A percentile compares a stretch with the other conserved stretches of the same genome.
Conservation (phyloP, 148 eudicot species). For the Rhododendron molle region DNA sequence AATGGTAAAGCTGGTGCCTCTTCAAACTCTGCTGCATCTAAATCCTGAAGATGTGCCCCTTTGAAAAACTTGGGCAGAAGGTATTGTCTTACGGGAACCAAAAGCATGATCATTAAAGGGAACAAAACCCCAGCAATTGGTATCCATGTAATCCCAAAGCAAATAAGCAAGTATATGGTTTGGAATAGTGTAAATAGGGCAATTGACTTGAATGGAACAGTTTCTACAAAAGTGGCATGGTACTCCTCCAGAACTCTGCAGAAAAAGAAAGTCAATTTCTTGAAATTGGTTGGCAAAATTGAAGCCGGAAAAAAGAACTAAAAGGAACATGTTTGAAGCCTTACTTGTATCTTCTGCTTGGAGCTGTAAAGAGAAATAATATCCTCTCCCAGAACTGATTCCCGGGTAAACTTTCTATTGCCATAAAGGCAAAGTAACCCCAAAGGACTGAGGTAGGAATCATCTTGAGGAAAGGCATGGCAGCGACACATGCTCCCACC, state of each 20-base stretch:
- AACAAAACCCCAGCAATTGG: constrained; percentile 95
- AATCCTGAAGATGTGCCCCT: constrained; percentile 88
- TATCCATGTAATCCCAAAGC: constrained; percentile 96
- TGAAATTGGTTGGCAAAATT: not conserved
- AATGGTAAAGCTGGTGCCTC: constrained; percentile 72
- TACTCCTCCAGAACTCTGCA: constrained; percentile 77
- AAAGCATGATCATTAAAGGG: constrained; percentile 93
- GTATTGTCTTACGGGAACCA: constrained; percentile 92
- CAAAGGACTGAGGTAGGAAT: constrained; percentile 96
- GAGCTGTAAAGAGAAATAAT: constrained; percentile 84
- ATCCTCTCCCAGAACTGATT: constrained; percentile 98
- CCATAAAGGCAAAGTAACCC: constrained; percentile 99
- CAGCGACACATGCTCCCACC: constrained; percentile 92
- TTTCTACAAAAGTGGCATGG: constrained; percentile 86
- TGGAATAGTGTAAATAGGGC: constrained; percentile 83
- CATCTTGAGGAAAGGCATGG: constrained; percentile 92
- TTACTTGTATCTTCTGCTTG: constrained; percentile 91
- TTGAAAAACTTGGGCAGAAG: constrained; percentile 80
- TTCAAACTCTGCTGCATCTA: constrained; percentile 96
- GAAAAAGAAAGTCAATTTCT: not conserved
- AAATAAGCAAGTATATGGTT: constrained; percentile 67
- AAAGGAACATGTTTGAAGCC: not conserved
- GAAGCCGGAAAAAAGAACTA: not conserved
- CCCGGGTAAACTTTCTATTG: constrained; percentile 97
- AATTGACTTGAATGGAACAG: constrained; percentile 82